phyloP scores from a whole-genome alignment of 2,329 filamentous ascomycete species.

The Neonectria coccinea region DNA sequence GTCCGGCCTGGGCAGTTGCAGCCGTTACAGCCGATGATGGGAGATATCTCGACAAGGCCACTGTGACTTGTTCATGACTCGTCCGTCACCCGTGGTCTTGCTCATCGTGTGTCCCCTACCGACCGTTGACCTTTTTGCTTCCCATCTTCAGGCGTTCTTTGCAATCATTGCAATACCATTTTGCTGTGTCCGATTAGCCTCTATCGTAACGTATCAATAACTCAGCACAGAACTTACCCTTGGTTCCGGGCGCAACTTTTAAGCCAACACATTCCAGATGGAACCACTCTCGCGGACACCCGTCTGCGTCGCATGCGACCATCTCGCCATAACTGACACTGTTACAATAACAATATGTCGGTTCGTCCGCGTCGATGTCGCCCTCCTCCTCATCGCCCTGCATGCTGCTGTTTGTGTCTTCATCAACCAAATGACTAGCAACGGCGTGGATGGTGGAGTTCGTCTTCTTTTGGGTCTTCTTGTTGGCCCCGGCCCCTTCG shows the following conservation, averaged over 20 bases:
- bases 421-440: slow-evolving; percentile 53
- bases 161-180: slow-evolving; percentile 87
- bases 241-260: slow-evolving; percentile 80
- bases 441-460: slow-evolving; percentile 54
- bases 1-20: slow-evolving; percentile 29
- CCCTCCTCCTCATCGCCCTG: slow-evolving; percentile 60
- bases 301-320: slow-evolving; percentile 82
- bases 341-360: slow-evolving; percentile 83
- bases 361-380: slow-evolving; percentile 77
- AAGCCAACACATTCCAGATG: slow-evolving; percentile 85
- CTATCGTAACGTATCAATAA: slow-evolving; percentile 1
- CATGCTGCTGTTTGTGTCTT: slow-evolving; percentile 57
- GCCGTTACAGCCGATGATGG: slow-evolving; percentile 31
- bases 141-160: slow-evolving; percentile 72
- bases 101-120: slow-evolving; percentile 48
- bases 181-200: slow-evolving; percentile 64
- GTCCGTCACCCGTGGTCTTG: slow-evolving; percentile 26
- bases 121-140: slow-evolving; percentile 64
- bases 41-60: slow-evolving; percentile 27
- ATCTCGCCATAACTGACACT: slow-evolving; percentile 85
- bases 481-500: slow-evolving; percentile 58
- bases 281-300: slow-evolving; percentile 84
- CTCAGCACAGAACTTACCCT: slow-evolving; percentile 65
- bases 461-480: slow-evolving; percentile 71
- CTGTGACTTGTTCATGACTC: slow-evolving; percentile 27